Conservation (phyloP, 495 filamentous ascomycete species). For the Viridothelium virens region DNA sequence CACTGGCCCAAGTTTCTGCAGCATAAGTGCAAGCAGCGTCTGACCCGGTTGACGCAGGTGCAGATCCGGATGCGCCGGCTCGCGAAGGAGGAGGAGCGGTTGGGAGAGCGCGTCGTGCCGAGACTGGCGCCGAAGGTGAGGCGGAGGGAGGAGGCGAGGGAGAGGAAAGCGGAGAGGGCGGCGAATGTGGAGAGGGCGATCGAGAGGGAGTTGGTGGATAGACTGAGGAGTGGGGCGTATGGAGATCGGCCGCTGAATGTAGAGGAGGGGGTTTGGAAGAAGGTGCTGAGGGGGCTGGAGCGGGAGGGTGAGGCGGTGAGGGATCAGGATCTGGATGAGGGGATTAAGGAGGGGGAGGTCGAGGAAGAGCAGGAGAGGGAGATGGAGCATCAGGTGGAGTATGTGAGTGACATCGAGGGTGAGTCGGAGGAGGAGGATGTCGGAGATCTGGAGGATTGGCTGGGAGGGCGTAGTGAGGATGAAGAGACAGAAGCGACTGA, state of each 20-base stretch:
- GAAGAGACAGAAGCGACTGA: constrained; percentile 27
- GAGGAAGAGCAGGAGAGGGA: constrained; percentile 59
- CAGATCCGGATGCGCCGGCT: constrained; percentile 75
- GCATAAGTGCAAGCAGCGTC: constrained; percentile 96
- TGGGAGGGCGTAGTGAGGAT: constrained; percentile 54
- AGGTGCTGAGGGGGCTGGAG: constrained; percentile 86
- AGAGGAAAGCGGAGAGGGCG: constrained; percentile 86
- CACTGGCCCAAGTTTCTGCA: constrained; percentile 95
- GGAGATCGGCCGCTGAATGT: constrained; percentile 91
- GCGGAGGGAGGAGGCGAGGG: constrained; percentile 78
- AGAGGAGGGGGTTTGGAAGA: constrained; percentile 93
- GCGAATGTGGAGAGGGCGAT: constrained; percentile 95
- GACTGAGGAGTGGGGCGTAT: constrained; percentile 86
- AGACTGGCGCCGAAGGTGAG: constrained; percentile 89
- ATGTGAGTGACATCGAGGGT: constrained; percentile 64
- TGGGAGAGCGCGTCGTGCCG: constrained; percentile 86
- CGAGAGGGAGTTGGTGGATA: constrained; percentile 89
- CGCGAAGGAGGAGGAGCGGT: constrained; percentile 75
- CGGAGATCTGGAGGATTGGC: constrained; percentile 62
- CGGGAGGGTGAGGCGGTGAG: constrained; percentile 70
- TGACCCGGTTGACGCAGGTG: constrained; percentile 90
- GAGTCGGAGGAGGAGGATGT: constrained; percentile 43
- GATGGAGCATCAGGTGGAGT: constrained; percentile 66
- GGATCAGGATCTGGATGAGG: constrained; percentile 81
- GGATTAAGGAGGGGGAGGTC: constrained; percentile 73